Base-by-base conservation (phyloP, 208 protist genomes). In the Leishmania aethiopica region DNA sequence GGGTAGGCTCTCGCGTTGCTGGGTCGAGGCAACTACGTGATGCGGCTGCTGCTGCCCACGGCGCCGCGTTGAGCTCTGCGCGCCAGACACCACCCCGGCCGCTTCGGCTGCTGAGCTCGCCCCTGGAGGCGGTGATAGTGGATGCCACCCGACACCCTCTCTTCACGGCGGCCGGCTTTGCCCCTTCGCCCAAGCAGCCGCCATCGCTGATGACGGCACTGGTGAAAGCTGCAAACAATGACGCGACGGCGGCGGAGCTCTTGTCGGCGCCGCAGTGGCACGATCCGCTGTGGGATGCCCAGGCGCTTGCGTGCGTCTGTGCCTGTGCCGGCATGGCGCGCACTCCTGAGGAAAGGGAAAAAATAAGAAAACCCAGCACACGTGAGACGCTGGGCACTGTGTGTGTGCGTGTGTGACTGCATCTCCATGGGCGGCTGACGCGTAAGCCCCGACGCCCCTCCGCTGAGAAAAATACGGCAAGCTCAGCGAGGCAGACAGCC, bases 241-340 rank as follows among this genome's bases (percentile, higher is more conserved):
- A 96, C 70, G 73, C 70, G 10, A 84, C 81, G n/a, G 92, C 93
- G 1, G 76, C 71, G 28, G 78, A n/a, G 37, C 47, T 96, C 66
- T 66, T 78, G 3, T 78, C 64, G 32, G 7, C 60, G 3, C 75
- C 74, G 69, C 78, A 64, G 15, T 84, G 78, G 53, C 93, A 96
- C 78, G 90, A 96, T 75, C 91, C 93, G 7, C 78, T 96, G 37
- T 96, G 93, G 92, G 93, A 96, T 88, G 93, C 93, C 19, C 90
- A 93, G 78, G 93, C 93, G 17, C 84, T 96, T 3, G 93, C 90
- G 25, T 96, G 93, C 67, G 76, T 96, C 10, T 89, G 85, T 62
- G 80, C 88, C 0, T 81, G 76, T 7, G 84, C 89, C 28, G 91
- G 92, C 8, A 79, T 92, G n/a, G 83, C 80, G 17, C 83, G 82